Conservation (phyloP, 1,139 yeast genomes). For the Yamadazyma membranifaciens region DNA sequence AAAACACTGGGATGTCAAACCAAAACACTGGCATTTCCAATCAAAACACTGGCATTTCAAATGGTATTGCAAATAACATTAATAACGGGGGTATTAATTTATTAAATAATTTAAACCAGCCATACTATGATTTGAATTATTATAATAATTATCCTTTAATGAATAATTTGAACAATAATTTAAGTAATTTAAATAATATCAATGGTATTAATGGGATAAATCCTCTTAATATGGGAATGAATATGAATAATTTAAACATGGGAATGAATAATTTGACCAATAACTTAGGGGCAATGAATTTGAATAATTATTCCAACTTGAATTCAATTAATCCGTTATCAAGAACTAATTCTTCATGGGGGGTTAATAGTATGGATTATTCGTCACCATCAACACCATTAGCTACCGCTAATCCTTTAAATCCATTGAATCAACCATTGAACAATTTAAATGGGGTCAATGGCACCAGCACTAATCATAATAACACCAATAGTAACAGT, state of each 20-base stretch:
- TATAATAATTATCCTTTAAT: background rate
- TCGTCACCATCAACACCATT: constrained; percentile 29
- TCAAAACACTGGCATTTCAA: background rate
- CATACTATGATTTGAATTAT: constrained; percentile 11
- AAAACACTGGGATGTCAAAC: background rate
- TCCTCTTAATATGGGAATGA: background rate
- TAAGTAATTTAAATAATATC: background rate
- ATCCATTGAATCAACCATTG: constrained; percentile 6
- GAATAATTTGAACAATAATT: background rate
- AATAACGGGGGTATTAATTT: background rate
- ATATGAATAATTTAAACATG: background rate
- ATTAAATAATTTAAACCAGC: constrained; percentile 10
- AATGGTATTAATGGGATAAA: background rate
- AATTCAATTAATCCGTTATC: constrained; percentile 25
- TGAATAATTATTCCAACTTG: constrained; percentile 1
- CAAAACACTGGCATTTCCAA: background rate
- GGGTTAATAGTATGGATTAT: constrained; percentile 19
- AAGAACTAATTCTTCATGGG: constrained; percentile 42
- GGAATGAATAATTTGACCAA: background rate
- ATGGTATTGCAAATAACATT: background rate
- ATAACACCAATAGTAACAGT: background rate
- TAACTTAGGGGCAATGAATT: constrained; percentile 23
- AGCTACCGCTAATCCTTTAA: constrained; percentile 3
- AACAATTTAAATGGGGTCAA: constrained; percentile 1
- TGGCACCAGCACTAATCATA: background rate